Evolutionary conservation across 2,329 filamentous ascomycete genomes (phyloP), one percentile per base, ranked within the genome.

Genomic region (Curvularia verruculosa): DNA sequence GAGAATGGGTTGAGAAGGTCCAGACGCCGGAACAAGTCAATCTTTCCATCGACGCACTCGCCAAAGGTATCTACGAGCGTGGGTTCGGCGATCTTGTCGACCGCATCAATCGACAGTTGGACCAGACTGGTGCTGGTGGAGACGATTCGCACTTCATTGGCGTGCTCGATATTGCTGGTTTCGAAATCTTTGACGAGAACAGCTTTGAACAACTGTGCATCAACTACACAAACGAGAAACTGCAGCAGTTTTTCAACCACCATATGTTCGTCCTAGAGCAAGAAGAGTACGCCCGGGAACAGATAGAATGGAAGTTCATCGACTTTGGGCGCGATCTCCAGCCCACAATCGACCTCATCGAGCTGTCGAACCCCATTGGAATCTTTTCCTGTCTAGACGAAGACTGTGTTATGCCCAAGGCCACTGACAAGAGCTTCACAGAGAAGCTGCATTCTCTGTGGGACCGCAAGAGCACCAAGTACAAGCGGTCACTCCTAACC

Each of bases 261-360:
- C 96, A 99, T 81, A 99, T 99, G 95, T 99, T 99, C 72, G 95
- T 99, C 9, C 83, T 99, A 7, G 95, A 99, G 75, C 95, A 99
- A 72, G 95, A 99, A 76, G 95, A 99, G 75, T 99, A 99, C 75
- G 93, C 95, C 8, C 84, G 94, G 46, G 95, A 99, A 74, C 91
- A 97, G 76, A 99, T 99, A 66, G 95, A 99, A 78, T 99, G 95
- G 95, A 92, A 98, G 72, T 99, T 99, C 75, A 99, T 99, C 72
- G 95, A 99, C 77, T 99, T 99, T 73, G 95, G 95, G 18, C 92
- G 93, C 60, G 95, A 99, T 72, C 82, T 99, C 24, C 96, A 99
- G 75, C 95, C 95, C 0, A 99, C 95, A 0, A 99, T 99, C 67
- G 95, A 99, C 70, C 83, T 99, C 43, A 99, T 99, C 62, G 95